phyloP scores from a whole-genome alignment of 805 yeast species.

The Gaillardinia entomophila region DNA sequence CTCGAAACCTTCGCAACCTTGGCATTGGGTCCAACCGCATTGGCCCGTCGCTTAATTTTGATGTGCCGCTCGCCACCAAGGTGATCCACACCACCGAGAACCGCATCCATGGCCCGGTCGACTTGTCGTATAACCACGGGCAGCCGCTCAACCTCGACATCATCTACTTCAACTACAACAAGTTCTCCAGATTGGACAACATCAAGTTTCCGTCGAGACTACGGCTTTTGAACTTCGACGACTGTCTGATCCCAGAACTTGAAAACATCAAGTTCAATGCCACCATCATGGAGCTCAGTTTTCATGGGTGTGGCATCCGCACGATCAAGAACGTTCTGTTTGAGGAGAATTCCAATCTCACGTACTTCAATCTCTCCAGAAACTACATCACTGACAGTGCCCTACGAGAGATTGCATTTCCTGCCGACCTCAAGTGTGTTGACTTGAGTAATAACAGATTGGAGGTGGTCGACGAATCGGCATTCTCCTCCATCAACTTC shows the following conservation, averaged over 20 bases:
- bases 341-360: constrained; percentile 5
- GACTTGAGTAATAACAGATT: not conserved
- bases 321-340: constrained; percentile 6
- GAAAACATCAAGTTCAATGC: constrained; percentile 6
- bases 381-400: constrained; percentile 5
- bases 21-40: constrained; percentile 15
- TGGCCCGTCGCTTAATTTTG: constrained; percentile 2
- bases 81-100: constrained; percentile 15
- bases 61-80: constrained; percentile 7
- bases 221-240: constrained; percentile 11
- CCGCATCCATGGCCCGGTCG: constrained; percentile 5
- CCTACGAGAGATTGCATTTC: not conserved
- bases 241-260: constrained; percentile 6
- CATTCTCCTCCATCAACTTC: not conserved
- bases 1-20: constrained; percentile 7
- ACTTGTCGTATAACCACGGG: constrained; percentile 8
- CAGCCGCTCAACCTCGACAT: constrained; percentile 7
- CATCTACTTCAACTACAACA: constrained; percentile 11
- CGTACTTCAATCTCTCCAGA: constrained; percentile 7
- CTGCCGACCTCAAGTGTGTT: not conserved
- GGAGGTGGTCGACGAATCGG: not conserved
- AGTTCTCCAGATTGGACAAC: constrained; percentile 6
- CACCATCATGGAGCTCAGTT: constrained; percentile 10
- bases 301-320: constrained; percentile 11
- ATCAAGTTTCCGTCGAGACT: constrained; percentile 8